phyloP scores from a whole-genome alignment of 1,139 yeast genomes.

The Zhuliangozyma blackwelliae region DNA sequence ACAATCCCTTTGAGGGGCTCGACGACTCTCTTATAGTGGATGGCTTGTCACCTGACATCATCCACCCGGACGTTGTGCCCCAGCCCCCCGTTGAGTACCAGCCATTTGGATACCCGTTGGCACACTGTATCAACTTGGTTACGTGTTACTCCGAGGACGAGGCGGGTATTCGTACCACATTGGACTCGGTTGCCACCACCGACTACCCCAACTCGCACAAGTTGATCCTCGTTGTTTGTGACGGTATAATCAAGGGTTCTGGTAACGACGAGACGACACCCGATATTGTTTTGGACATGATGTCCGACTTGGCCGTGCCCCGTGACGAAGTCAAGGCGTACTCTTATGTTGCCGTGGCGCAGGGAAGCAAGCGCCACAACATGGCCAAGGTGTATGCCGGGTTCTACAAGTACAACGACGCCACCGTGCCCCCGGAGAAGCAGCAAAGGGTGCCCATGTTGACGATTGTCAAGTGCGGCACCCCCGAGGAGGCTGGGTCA shows the following conservation, averaged over 20 bases:
- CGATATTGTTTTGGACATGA: conserved; percentile 80
- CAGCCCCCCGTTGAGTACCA: conserved; percentile 89
- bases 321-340: conserved; percentile 70
- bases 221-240: conserved; percentile 78
- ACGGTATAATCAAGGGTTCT: conserved; percentile 90
- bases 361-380: conserved; percentile 88
- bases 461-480: conserved; percentile 86
- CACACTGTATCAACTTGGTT: conserved; percentile 77
- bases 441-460: conserved; percentile 89
- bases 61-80: conserved; percentile 69
- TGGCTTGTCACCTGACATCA: conserved; percentile 64
- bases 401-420: conserved; percentile 75
- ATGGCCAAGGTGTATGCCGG: conserved; percentile 97
- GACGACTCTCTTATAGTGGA: conserved; percentile 37
- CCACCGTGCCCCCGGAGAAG: conserved; percentile 68
- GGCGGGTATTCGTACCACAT: conserved; percentile 76
- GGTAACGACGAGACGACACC: conserved; percentile 87
- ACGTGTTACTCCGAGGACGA: conserved; percentile 95
- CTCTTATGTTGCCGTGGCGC: conserved; percentile 93
- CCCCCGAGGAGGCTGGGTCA: conserved; percentile 70
- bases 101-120: conserved; percentile 85
- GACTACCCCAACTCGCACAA: conserved; percentile 95
- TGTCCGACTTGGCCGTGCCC: conserved; percentile 74
- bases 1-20: conserved; percentile 39
- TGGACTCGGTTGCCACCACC: conserved; percentile 88